Evolutionary conservation across 2,329 filamentous ascomycete species (phyloP).

Genomic region (Botrytis elliptica): DNA sequence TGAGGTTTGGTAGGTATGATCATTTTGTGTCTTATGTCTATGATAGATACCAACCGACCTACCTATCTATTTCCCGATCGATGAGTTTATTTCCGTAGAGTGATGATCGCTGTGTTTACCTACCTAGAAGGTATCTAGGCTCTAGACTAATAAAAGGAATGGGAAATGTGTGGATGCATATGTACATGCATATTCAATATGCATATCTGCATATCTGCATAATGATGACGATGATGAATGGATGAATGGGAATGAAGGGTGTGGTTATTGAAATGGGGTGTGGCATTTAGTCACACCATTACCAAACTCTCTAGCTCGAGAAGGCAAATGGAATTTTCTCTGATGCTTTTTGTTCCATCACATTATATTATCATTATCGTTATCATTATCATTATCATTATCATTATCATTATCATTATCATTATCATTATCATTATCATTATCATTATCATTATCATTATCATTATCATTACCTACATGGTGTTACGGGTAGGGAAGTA

Average conservation of each 20-base stretch:
- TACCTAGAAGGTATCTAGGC: too few relatives aligned
- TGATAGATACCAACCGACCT: too few relatives aligned
- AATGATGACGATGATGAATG: background rate
- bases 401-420: background rate
- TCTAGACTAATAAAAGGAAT: too few relatives aligned
- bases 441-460: background rate
- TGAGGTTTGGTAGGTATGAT: too few relatives aligned
- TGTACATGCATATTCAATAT: background rate
- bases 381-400: background rate
- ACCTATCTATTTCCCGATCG: background rate
- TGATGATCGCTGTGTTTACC: background rate
- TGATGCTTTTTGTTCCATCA: background rate
- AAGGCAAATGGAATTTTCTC: background rate
- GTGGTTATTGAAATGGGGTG: too few relatives aligned
- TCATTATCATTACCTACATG: background rate
- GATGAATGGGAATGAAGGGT: background rate
- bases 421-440: background rate
- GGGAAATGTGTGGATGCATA: background rate
- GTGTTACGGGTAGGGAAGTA: background rate
- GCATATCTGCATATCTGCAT: background rate
- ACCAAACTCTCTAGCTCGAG: background rate
- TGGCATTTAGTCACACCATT: background rate
- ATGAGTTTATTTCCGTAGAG: background rate
- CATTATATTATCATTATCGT: background rate
- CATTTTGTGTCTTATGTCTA: too few relatives aligned